A percentile compares a stretch with the other conserved stretches of the same genome.
phyloP scores from a whole-genome alignment of 192 early-diverging fungal genomes.

The Coemansia sp. region DNA sequence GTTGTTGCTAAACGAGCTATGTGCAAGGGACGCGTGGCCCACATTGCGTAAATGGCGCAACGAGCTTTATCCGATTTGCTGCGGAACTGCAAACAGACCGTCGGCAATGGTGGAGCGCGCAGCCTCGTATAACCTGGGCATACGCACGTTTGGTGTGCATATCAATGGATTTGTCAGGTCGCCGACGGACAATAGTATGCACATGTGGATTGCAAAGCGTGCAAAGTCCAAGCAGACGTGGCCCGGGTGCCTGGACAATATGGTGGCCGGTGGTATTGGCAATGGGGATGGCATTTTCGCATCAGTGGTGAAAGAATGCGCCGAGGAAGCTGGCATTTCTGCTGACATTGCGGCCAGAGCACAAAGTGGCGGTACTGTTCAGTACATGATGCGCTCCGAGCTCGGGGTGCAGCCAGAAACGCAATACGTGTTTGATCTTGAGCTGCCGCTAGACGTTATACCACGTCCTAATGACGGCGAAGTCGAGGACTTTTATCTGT shows the following conservation, averaged over 20 bases:
- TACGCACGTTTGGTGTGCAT: slow-evolving; percentile 87
- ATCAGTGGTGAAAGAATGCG: slow-evolving; percentile 83
- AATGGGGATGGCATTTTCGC: slow-evolving; percentile 54
- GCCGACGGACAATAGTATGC: slow-evolving; percentile 49
- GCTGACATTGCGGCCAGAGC: slow-evolving; percentile 59
- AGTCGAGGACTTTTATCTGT: slow-evolving; percentile 51
- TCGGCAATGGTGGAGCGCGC: slow-evolving; percentile 77
- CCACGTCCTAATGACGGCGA: slow-evolving; percentile 45
- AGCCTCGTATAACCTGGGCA: slow-evolving; percentile 76
- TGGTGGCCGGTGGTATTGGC: slow-evolving; percentile 80
- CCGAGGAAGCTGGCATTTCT: slow-evolving; percentile 85
- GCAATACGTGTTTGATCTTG: slow-evolving; percentile 85
- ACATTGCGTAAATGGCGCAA: slow-evolving; percentile 71
- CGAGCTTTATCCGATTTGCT: slow-evolving; percentile 85
- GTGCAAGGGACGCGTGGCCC: slow-evolving; percentile 14
- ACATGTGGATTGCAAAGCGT: slow-evolving; percentile 91
- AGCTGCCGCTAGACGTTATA: slow-evolving; percentile 62
- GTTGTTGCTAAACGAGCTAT: slow-evolving; percentile 16
- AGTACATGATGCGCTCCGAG: slow-evolving; percentile 67
- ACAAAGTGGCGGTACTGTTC: slow-evolving; percentile 62
- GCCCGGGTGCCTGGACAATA: slow-evolving; percentile 81
- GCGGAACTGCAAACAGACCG: slow-evolving; percentile 26
- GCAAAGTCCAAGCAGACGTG: slow-evolving; percentile 81
- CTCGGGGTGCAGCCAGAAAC: slow-evolving; percentile 80
- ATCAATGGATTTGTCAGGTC: slow-evolving; percentile 73